Base-by-base conservation (phyloP, 148 eudicot genomes). In the Euryodendron excelsum region DNA sequence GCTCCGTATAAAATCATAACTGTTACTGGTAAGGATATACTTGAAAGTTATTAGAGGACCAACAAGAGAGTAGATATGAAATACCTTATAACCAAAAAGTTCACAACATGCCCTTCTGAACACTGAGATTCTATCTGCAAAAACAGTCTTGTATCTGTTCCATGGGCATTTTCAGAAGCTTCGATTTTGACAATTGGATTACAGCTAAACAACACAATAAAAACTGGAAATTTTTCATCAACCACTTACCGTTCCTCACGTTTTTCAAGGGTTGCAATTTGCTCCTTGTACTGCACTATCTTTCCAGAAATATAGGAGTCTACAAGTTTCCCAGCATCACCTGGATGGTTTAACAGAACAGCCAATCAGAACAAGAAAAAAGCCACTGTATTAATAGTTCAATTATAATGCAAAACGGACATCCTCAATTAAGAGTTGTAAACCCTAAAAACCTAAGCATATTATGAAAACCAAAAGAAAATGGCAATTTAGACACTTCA, bases 71-170 rank as follows among this genome's bases (percentile, higher is more conserved):
- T 10, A 25, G 37, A 27, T 21, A 61, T 47, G n/a, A 33, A 67
- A 64, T 61, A 96, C 99, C 99, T 96, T 96, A 84, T 93, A 96
- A 73, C 99, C 99, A 83, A 96, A 96, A 63, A 96, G 94, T 78
- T 96, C 99, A 87, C 99, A 96, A 79, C 99, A 96, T 59, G 99
- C 99, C 83, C 99, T 92, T 84, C 99, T 85, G 76, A 96, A 96
- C 79, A 96, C 99, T 14, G 98, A 96, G 60, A 96, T 96, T 86
- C 90, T 89, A 81, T 96, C 99, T 39, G 99, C 99, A 86, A 96
- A 96, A 58, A 96, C 98, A 47, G 98, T 91, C 84, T 90, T 96
- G 89, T 96, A 96, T 88, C 99, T 96, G 89, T 74, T 78, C 65
- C 79, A 84, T 74, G 28, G 79, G 69, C 33, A 73, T 31, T 74